Conservation (phyloP, 441 rosid species). For the Jatropha multifida region DNA sequence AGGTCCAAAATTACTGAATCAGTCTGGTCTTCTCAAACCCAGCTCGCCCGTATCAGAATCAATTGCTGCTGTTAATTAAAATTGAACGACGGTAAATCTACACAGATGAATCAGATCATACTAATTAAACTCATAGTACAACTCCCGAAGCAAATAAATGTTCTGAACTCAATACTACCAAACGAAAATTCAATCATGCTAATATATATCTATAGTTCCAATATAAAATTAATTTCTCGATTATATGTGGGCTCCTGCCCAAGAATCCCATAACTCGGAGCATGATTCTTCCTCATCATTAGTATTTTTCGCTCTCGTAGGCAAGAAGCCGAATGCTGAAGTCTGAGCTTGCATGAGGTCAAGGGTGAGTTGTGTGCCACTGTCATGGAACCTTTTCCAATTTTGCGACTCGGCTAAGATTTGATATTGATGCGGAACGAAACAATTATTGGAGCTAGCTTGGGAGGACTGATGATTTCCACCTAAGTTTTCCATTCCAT, state of each 20-base stretch:
- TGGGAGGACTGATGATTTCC: conserved; percentile 1
- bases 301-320: conserved; percentile 30
- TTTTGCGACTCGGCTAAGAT: conserved; percentile 18
- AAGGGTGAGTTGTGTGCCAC: conserved; percentile 38
- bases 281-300: conserved; percentile 38
- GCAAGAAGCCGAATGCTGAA: conserved; percentile 32
- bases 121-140: too few species aligned
- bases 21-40: not conserved
- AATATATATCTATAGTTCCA: too few species aligned
- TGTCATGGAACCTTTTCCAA: conserved; percentile 32
- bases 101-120: too few species aligned
- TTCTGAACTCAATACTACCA: not conserved
- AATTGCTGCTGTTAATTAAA: too few species aligned
- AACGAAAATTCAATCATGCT: not conserved
- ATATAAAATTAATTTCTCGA: not conserved
- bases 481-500: conserved; percentile 4
- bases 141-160: too few species aligned
- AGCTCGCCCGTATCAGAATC: not conserved
- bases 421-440: conserved; percentile 15
- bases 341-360: conserved; percentile 47
- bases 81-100: too few species aligned
- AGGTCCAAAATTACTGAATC: not conserved
- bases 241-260: conserved; percentile 28
- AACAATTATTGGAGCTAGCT: conserved; percentile 7
- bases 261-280: conserved; percentile 37